Evolutionary conservation across 2,329 filamentous ascomycete genomes (phyloP), one percentile per base, ranked within the genome.

Genomic region (Cyclaneusma minus): DNA sequence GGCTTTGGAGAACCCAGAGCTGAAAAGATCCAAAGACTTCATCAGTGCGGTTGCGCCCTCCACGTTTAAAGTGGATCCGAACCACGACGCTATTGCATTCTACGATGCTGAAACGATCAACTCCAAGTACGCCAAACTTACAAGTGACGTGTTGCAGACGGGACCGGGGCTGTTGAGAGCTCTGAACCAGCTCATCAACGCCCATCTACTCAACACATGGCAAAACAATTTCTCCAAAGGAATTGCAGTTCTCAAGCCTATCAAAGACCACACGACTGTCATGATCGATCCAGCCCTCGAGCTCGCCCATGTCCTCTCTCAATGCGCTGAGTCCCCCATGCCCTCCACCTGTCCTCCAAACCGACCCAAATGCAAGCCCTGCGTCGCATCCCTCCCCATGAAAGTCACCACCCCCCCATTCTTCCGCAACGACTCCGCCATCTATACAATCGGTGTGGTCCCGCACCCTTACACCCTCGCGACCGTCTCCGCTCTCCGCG

Each of bases 401-500:
- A 67, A 65, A 27, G 64, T 92, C 37, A 58, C 62, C n/a, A 76
- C 73, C 1, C 68, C 72, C 3, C 52, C 65, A 3, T 55, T 63
- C 11, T 89, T 82, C 50, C 64, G 64, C 29, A 93, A 94, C 49
- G 64, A 63, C 4, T 73, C 74, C 9, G 61, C 60, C 2, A 47
- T 77, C 10, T 95, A 84, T 55, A 83, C 78, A 3, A 80, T 98
- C 35, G 84, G 78, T 32, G 80, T 74, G 1, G 76, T 95, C 8
- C 87, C 87, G 1, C 89, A 98, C 47, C 89, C 89, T 0, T 92
- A 84, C 57, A 94, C 85, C 2, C 61, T 83, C 21, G 66, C 73
- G 28, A 67, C 71, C 8, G 58, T 95, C 11, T 62, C 70, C 31
- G 63, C 70, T 35, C 63, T 70, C 31, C 61, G 67, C 21, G 60